Conservation (phyloP, 345 rosid genomes). For the Turnera subulata region DNA sequence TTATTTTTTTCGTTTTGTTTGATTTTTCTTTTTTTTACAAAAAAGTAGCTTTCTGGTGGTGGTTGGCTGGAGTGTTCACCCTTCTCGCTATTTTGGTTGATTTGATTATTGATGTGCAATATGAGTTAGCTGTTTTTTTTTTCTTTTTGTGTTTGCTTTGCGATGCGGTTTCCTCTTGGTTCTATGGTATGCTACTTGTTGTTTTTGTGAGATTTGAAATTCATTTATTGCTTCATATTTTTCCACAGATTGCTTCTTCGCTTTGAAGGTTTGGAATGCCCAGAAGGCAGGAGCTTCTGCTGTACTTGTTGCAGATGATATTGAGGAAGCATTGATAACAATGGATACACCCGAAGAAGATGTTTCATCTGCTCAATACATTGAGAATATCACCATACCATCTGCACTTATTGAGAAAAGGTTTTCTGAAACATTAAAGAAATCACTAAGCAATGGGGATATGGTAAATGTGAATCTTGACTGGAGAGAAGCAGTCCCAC, state of each 20-base stretch:
- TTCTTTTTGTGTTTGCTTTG: neutral
- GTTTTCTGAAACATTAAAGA: slow-evolving; percentile 75
- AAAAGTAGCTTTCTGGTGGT: no score
- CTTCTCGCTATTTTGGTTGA: neutral
- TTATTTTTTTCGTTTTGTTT: neutral
- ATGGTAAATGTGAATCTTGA: slow-evolving; percentile 97
- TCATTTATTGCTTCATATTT: slow-evolving; percentile 7
- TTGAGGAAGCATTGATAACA: slow-evolving; percentile 78
- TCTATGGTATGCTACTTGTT: no score
- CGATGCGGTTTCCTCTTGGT: no score
- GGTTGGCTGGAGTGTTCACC: no score
- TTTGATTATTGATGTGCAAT: neutral
- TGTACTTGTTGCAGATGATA: slow-evolving; percentile 85
- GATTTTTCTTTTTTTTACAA: neutral
- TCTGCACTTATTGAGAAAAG: slow-evolving; percentile 83
- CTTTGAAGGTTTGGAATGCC: slow-evolving; percentile 94
- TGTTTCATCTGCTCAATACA: slow-evolving; percentile 53
- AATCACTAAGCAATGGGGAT: slow-evolving; percentile 56
- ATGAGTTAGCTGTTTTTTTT: no score
- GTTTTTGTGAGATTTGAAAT: no score
- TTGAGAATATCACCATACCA: slow-evolving; percentile 90
- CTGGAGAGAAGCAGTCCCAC: slow-evolving; percentile 98
- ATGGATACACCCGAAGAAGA: slow-evolving; percentile 93
- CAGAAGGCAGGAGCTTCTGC: slow-evolving; percentile 97
- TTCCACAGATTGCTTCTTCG: slow-evolving; percentile 85